Percentiles rank a stretch among this genome's conserved stretches.
These are phyloP conservation scores for Diplodia intermedia DNA, from an alignment of 2,329 filamentous ascomycete species.

Conservation along the genomic window DNA sequence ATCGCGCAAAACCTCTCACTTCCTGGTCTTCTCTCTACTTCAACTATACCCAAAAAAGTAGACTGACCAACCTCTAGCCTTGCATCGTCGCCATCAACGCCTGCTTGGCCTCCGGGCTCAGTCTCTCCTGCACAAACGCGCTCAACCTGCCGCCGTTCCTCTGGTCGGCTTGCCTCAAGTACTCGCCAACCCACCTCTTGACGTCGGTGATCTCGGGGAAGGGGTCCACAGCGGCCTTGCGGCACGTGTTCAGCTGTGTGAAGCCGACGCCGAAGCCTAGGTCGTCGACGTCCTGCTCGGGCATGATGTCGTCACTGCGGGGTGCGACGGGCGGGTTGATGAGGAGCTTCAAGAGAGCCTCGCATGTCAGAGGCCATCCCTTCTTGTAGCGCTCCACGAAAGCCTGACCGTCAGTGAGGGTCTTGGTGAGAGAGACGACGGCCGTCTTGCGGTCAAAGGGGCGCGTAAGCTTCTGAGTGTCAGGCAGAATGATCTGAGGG, in stretches of 20 bases:
- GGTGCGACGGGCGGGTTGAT: slow-evolving; percentile 81
- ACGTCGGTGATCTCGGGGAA: slow-evolving; percentile 85
- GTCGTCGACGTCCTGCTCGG: slow-evolving; percentile 92
- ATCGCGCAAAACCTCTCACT: background rate
- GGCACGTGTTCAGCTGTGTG: slow-evolving; percentile 91
- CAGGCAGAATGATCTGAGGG: slow-evolving; percentile 82
- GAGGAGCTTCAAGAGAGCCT: slow-evolving; percentile 85
- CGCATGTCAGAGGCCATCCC: slow-evolving; percentile 89
- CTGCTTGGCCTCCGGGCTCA: slow-evolving; percentile 53
- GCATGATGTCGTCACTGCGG: slow-evolving; percentile 74
- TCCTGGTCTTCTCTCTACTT: background rate
- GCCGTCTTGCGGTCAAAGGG: slow-evolving; percentile 92
- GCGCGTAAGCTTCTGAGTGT: slow-evolving; percentile 85
- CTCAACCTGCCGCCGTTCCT: slow-evolving; percentile 74
- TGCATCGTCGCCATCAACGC: slow-evolving; percentile 30
- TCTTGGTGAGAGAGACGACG: slow-evolving; percentile 92
- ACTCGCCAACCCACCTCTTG: slow-evolving; percentile 81
- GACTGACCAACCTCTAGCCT: background rate
- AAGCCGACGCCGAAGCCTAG: slow-evolving; percentile 94
- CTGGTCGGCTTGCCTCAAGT: slow-evolving; percentile 77
- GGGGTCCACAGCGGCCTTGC: slow-evolving; percentile 74
- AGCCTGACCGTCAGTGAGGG: slow-evolving; percentile 81
- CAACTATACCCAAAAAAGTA: background rate
- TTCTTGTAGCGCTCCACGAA: slow-evolving; percentile 71
- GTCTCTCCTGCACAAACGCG: slow-evolving; percentile 72